Evolutionary conservation across 2,329 filamentous ascomycete genomes (phyloP), one percentile per base, ranked within the genome.

Genomic region (Fusarium brevicatenulatum): DNA sequence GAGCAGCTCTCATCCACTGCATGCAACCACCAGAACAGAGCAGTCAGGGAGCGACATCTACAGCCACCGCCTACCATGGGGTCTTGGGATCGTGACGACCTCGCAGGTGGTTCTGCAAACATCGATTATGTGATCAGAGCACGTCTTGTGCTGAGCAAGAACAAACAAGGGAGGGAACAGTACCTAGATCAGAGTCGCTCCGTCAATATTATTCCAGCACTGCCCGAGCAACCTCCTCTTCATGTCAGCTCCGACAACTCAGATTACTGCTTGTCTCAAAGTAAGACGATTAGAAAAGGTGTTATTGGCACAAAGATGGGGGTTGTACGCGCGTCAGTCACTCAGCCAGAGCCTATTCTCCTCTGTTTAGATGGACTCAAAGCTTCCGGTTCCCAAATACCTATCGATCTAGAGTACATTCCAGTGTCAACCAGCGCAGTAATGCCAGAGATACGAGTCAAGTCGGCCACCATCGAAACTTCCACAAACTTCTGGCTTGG

Each of bases 401-500:
- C 12, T 0, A 66, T 66, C 36, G 7, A 50, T 13, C 7, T 66
- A 7, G 52, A 59, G 30, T 66, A 59, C 21, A 21, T 11, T 0
- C 9, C 50, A 1, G 1, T 9, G 3, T 32, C 39, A 10, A 0
- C 11, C 16, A 44, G 6, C 5, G 2, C 25, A 2, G 23, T 2
- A 3, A 34, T 44, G 2, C 64, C 64, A 0, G n/a, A 28, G 0
- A 34, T 66, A 1, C 15, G 25, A 4, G 4, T 66, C 10, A 66
- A 66, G 44, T 28, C 37, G 23, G 44, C 44, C 5, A 19, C 9
- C 2, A 59, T 66, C 8, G 64, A 66, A 5, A 7, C 44, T 6
- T 21, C 11, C 4, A 66, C 64, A 15, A 59, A 42, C 21, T 66
- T 66, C 7, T 59, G 50, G 64, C 23, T 30, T 2, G 64, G 64